Conservation (phyloP, 139 green algal species). For the Chlorella sp. region DNA sequence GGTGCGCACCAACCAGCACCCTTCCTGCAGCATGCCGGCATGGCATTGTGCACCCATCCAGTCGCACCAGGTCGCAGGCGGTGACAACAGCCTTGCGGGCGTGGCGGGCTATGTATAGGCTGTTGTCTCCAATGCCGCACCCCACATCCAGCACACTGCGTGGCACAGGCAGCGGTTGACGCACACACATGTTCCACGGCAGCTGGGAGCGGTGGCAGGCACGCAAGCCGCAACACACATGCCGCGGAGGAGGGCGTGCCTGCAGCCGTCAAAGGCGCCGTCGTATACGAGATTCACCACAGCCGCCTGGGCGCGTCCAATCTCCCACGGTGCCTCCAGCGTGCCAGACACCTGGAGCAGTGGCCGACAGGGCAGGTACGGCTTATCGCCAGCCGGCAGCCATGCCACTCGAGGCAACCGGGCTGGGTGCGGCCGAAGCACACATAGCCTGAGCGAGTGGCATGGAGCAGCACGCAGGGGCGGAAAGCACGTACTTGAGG, state of each 20-base stretch:
- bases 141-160: background rate
- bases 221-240: no score
- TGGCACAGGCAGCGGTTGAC: background rate
- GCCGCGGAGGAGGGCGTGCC: background rate
- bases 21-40: no score
- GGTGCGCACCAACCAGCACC: no score
- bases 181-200: background rate
- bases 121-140: slow-evolving; percentile 2
- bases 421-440: no score
- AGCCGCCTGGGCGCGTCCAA: background rate
- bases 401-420: no score
- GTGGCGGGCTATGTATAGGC: background rate
- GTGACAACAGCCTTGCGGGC: background rate
- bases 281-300: background rate
- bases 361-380: background rate
- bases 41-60: background rate
- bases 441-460: no score
- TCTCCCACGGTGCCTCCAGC: background rate
- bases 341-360: background rate
- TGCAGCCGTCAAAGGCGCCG: background rate
- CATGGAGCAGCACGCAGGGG: no score
- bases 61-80: background rate
- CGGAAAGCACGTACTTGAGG: no score
- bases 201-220: no score
- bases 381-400: no score